Evolutionary conservation across 495 filamentous ascomycete species (phyloP), one percentile per base, ranked within the genome.

Genomic region (Lentithecium fluviatile): DNA sequence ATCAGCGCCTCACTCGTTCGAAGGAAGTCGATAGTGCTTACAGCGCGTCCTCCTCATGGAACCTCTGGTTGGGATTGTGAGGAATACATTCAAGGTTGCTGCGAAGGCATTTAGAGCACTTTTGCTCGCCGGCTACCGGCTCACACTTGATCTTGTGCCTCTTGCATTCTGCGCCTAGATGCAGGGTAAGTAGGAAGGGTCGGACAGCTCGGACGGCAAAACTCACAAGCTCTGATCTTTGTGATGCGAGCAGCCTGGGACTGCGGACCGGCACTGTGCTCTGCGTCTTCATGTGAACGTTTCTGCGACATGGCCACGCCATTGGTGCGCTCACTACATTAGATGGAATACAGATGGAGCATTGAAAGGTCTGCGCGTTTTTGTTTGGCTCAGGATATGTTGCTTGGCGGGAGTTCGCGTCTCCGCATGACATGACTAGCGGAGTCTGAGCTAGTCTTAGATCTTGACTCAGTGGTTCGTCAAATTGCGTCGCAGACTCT

Each of bases 31-130:
- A 20, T 36, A n/a, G 37, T 32, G 3, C 51, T 43, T 43, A 54
- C 51, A 54, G 17, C 11, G 36, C 51, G 19, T 54, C 51, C 21
- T 54, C 51, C 1, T 54, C 51, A 7, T 42, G 51, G 7, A 54
- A 34, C 24, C 19, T 54, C 10, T 54, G 51, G 51, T 17, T 40
- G 32, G 34, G 15, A 25, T 54, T 54, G 23, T 54, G 20, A 12
- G 51, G 51, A 11, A 43, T 20, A 34, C 51, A 54, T 15, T 54
- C 51, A 23, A 43, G 23, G 2, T 34, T 34, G 17, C 51, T 25
- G n/a, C 51, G 51, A 32, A 54, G 51, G 21, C 51, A 54, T 54
- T 54, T 54, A 2, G 51, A 13, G 19, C 51, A 54, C 21, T 54
- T 54, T 8, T 40, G 51, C 32, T 54, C 32, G 19, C 51, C 51